phyloP scores from a whole-genome alignment of 2,329 filamentous ascomycete genomes.

The Fusarium musae region DNA sequence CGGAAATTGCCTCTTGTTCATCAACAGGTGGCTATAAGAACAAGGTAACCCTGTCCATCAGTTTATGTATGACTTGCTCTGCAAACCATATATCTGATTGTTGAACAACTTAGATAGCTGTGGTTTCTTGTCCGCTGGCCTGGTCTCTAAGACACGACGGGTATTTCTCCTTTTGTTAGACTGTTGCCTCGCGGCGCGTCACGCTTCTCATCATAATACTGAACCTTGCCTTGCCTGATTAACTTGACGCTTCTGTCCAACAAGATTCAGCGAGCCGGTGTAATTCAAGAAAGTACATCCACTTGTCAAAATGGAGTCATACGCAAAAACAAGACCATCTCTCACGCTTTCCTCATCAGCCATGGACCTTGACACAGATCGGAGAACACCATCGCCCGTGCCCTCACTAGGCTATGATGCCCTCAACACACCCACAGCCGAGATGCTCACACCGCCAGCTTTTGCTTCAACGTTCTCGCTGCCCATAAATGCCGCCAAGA shows the following conservation, averaged over 20 bases:
- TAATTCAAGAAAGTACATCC: not conserved
- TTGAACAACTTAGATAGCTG: constrained; percentile 1
- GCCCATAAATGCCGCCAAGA: constrained; percentile 16
- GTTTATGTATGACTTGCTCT: constrained; percentile 17
- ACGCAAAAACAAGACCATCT: constrained; percentile 14
- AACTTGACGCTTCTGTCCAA: not conserved
- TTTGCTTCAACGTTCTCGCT: constrained; percentile 27
- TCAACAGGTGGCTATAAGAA: constrained; percentile 25
- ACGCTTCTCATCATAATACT: constrained; percentile 4
- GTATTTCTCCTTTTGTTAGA: constrained; percentile 26
- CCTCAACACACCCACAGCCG: constrained; percentile 29
- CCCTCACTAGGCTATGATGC: constrained; percentile 33
- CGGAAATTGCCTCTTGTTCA: constrained; percentile 15
- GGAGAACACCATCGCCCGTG: constrained; percentile 34
- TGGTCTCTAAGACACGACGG: constrained; percentile 1
- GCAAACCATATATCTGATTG: constrained; percentile 16
- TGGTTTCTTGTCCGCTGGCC: constrained; percentile 10
- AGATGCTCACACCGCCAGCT: constrained; percentile 32
- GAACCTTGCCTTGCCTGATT: not conserved
- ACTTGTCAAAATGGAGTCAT: constrained; percentile 25
- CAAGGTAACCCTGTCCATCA: constrained; percentile 25
- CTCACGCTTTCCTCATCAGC: constrained; percentile 32
- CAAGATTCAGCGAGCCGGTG: not conserved
- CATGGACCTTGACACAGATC: constrained; percentile 30
- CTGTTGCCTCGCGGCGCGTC: constrained; percentile 30